Evolutionary conservation across 73 alveolate genomes (phyloP).

Genomic region (Symbiodinium natans): DNA sequence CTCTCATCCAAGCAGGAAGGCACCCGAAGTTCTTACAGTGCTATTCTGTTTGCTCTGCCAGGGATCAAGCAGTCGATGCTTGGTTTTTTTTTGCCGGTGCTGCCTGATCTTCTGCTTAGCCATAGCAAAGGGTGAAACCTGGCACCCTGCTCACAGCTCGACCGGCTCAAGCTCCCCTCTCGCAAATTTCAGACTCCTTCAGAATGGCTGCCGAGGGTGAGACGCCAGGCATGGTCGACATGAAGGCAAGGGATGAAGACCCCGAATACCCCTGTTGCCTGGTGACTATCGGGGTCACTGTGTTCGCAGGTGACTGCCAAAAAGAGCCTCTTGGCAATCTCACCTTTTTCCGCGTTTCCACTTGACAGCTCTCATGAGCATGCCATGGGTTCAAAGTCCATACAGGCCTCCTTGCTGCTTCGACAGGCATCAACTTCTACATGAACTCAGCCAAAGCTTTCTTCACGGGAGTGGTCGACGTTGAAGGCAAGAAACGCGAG

Average conservation of each 20-base stretch:
- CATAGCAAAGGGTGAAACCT: background rate
- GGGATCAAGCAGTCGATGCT: too few species aligned
- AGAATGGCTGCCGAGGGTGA: slow-evolving; percentile 80
- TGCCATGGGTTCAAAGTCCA: too few species aligned
- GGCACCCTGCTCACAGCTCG: background rate
- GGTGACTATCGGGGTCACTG: too few species aligned
- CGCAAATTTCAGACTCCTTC: background rate
- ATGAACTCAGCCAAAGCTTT: slow-evolving; percentile 85
- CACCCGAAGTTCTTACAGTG: too few species aligned
- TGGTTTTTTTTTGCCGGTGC: too few species aligned
- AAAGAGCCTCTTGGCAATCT: too few species aligned
- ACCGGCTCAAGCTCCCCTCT: background rate
- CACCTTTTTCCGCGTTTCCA: too few species aligned
- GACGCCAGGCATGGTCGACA: slow-evolving; percentile 58
- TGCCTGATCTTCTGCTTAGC: too few species aligned
- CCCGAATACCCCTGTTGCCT: background rate
- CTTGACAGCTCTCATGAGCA: too few species aligned
- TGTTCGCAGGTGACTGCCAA: slow-evolving; percentile 89
- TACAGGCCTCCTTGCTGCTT: too few species aligned
- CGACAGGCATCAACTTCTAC: slow-evolving; percentile 93
- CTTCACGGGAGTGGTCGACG: slow-evolving; percentile 89
- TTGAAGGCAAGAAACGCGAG: slow-evolving; percentile 71
- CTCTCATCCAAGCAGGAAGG: too few species aligned
- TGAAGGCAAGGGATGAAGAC: slow-evolving; percentile 21
- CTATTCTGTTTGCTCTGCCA: too few species aligned